A percentile compares a stretch with the other conserved stretches of the same genome.
phyloP scores from a whole-genome alignment of 257 asterid genomes.

The Craterostigma plantagineum region DNA sequence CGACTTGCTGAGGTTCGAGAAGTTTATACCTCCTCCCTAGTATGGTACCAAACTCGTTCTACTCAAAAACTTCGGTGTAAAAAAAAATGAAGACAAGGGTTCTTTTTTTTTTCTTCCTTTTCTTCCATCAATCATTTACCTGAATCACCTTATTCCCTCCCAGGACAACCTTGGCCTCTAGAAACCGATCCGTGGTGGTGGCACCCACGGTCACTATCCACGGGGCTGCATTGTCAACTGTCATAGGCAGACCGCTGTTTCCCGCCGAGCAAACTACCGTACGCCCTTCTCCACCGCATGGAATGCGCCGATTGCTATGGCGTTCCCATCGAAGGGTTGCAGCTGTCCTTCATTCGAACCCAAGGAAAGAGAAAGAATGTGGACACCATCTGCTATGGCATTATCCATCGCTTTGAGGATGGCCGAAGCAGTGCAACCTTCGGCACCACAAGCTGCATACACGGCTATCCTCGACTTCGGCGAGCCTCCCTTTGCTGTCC shows the following conservation, averaged over 20 bases:
- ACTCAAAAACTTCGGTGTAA: neutral
- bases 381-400: slow-evolving; percentile 55
- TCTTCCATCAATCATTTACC: slow-evolving; percentile 16
- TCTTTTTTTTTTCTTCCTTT: neutral
- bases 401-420: slow-evolving; percentile 50
- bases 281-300: slow-evolving; percentile 60
- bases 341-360: slow-evolving; percentile 21
- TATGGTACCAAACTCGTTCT: neutral
- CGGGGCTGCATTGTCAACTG: slow-evolving; percentile 52
- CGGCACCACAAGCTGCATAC: slow-evolving; percentile 42
- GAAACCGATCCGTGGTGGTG: slow-evolving; percentile 66
- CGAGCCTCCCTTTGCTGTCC: slow-evolving; percentile 66
- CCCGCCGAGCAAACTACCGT: slow-evolving; percentile 65
- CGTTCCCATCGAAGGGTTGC: slow-evolving; percentile 24
- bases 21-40: slow-evolving; percentile 70
- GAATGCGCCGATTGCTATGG: slow-evolving; percentile 58
- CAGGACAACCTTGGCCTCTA: slow-evolving; percentile 30
- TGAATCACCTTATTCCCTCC: slow-evolving; percentile 35
- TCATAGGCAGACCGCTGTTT: slow-evolving; percentile 26
- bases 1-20: slow-evolving; percentile 25
- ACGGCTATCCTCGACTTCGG: slow-evolving; percentile 58
- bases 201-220: slow-evolving; percentile 88
- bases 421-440: slow-evolving; percentile 44
- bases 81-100: neutral
- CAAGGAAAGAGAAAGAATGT: slow-evolving; percentile 51